These are phyloP conservation scores for Teunomyces stri DNA, from an alignment of 805 yeast genomes.

Conservation along the genomic window DNA sequence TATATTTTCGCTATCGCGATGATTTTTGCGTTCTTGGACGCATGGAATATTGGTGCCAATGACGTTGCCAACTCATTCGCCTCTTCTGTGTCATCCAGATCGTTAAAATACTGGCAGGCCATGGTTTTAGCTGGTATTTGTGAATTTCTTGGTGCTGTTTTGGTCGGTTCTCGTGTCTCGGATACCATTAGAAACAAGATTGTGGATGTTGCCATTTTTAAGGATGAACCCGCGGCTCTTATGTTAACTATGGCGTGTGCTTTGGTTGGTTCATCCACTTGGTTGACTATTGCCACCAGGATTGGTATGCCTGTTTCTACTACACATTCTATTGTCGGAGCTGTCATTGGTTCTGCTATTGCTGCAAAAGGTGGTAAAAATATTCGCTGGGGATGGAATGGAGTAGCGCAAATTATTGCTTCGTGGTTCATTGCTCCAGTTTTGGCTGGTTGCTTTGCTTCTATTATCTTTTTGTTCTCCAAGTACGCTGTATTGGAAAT, in stretches of 20 bases:
- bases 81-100: constrained; percentile 68
- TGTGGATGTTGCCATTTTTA: constrained; percentile 49
- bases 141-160: constrained; percentile 73
- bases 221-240: constrained; percentile 61
- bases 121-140: constrained; percentile 67
- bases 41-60: constrained; percentile 78
- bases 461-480: constrained; percentile 55
- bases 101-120: constrained; percentile 72
- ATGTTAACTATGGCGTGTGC: constrained; percentile 78
- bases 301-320: constrained; percentile 80
- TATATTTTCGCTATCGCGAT: constrained; percentile 68
- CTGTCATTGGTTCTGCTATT: constrained; percentile 68
- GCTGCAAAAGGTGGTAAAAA: constrained; percentile 65
- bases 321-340: constrained; percentile 78
- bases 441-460: constrained; percentile 63
- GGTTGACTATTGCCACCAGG: constrained; percentile 66
- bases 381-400: constrained; percentile 74
- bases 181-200: constrained; percentile 70
- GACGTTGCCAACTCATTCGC: constrained; percentile 82
- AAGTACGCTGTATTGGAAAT: constrained; percentile 63
- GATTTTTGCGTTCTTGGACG: constrained; percentile 73
- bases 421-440: constrained; percentile 80
- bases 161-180: constrained; percentile 71
- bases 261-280: constrained; percentile 65
- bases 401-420: constrained; percentile 70